A percentile compares a stretch with the other conserved stretches of the same genome.
These are phyloP conservation scores for Triticum monococcum DNA, from an alignment of 176 grass and related monocot genomes.

Conservation along the genomic window DNA sequence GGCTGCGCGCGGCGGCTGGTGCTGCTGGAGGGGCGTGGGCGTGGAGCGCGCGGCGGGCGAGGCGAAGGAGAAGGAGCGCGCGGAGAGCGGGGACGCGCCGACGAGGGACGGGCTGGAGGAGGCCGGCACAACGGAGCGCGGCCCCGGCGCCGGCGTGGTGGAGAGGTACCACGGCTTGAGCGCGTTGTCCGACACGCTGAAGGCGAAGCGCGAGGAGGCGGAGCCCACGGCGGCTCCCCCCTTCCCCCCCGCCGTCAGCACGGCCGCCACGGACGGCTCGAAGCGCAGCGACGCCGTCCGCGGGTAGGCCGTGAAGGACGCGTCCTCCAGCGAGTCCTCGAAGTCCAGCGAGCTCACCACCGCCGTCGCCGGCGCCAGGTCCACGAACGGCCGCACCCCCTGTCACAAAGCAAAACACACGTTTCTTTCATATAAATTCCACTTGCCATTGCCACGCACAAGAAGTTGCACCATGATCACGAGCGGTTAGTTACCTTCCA, in stretches of 20 bases:
- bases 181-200: constrained; percentile 76
- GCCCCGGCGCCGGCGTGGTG: constrained; percentile 52
- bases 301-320: constrained; percentile 72
- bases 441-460: neutral
- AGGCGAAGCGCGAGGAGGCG: constrained; percentile 87
- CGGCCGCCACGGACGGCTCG: constrained; percentile 42
- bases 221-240: constrained; percentile 41
- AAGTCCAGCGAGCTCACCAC: constrained; percentile 86
- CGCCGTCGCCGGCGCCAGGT: constrained; percentile 59
- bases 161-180: constrained; percentile 99
- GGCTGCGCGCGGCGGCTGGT: neutral
- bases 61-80: constrained; percentile 97
- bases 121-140: constrained; percentile 56
- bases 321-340: constrained; percentile 90
- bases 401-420: neutral
- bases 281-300: constrained; percentile 85
- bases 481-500: constrained; percentile 68
- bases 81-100: constrained; percentile 84
- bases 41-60: constrained; percentile 74
- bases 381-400: constrained; percentile 87
- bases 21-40: constrained; percentile 24
- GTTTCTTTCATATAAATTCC: neutral
- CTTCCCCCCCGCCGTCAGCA: constrained; percentile 18
- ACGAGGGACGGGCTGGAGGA: constrained; percentile 71
- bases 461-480: neutral